Evolutionary conservation across 139 green algal genomes (phyloP), one percentile per base, ranked within the genome.

Genomic region (Chlamydomonas sphaeroides): DNA sequence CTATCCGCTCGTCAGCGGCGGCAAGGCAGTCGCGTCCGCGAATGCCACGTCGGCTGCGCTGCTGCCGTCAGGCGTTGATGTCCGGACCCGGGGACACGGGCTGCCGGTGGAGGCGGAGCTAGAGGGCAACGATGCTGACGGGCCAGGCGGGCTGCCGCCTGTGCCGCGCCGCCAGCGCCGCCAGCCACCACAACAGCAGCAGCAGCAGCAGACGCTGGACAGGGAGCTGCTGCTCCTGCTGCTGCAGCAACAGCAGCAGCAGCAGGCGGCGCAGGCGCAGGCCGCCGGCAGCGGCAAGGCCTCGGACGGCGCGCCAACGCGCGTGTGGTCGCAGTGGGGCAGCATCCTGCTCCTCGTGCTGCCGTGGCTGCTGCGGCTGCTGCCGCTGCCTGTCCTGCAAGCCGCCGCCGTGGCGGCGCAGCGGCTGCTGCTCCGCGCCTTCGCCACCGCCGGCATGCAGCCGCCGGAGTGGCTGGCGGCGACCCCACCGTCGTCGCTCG

Each of bases 351-450:
- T 70, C 39, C 33, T 61, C 38, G 59, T 61, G 59, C 74, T 80
- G 59, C 74, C 74, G 10, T 70, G 59, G 74, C 59, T 80, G 74
- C 74, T 70, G 59, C n/a, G 74, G 41, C 74, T 80, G 57, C 61
- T 80, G 57, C 74, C 74, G 39, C 28, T 70, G 32, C n/a, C n/a
- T 20, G 10, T 79, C 57, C 59, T 76, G 80, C 80, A 48, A 23
- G 48, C 33, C 23, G 36, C 28, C 39, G 26, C 30, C 41, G 53
- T 2, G 26, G 32, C 4, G 42, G 14, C 33, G 53, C 68, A 79
- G 61, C 11, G 67, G 26, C 26, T 61, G 65, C 32, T 67, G 25
- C 49, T 45, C 65, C 77, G 77, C 0, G 51, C 65, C 23, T 41
- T 30, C 5, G 62, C 14, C 32, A 48, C 49, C 38, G 30, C 36